Evolutionary conservation across 257 asterid genomes (phyloP).

Genomic region (Rauvolfia tetraphylla): DNA sequence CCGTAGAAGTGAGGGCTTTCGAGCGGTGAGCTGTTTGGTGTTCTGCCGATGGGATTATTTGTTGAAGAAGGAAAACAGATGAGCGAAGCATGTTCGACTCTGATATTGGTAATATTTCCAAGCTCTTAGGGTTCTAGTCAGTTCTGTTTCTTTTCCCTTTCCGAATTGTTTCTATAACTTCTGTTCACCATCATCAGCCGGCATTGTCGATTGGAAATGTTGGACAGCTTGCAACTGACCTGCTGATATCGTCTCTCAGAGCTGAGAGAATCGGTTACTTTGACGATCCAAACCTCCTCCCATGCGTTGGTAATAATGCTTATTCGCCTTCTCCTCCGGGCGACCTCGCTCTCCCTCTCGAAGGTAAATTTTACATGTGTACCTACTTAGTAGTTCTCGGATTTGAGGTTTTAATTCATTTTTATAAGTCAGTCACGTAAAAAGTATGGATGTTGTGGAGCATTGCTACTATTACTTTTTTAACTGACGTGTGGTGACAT

Average conservation of each 20-base stretch:
- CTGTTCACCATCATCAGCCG: conserved; percentile 41
- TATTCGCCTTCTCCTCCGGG: conserved; percentile 74
- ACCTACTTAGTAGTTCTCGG: neutral
- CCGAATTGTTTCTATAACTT: neutral
- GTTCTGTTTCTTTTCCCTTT: conserved; percentile 1
- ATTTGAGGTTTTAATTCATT: neutral
- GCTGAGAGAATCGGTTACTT: conserved; percentile 63
- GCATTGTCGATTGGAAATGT: conserved; percentile 92
- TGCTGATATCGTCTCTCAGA: conserved; percentile 61
- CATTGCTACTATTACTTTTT: neutral
- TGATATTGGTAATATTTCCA: conserved; percentile 49
- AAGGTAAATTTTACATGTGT: conserved; percentile 41
- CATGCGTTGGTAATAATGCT: conserved; percentile 97
- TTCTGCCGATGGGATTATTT: conserved; percentile 54
- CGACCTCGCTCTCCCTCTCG: conserved; percentile 70
- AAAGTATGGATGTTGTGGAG: neutral
- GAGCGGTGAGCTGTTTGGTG: neutral
- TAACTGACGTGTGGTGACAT: neutral
- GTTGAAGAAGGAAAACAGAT: conserved; percentile 57
- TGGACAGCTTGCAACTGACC: conserved; percentile 92
- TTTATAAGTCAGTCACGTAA: neutral
- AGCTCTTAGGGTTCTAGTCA: neutral
- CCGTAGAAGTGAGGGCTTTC: neutral
- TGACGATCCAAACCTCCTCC: conserved; percentile 83
- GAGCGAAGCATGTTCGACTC: conserved; percentile 45